Evolutionary conservation across 2,329 filamentous ascomycete genomes (phyloP), one percentile per base, ranked within the genome.

Genomic region (Curvularia eragrostidis): DNA sequence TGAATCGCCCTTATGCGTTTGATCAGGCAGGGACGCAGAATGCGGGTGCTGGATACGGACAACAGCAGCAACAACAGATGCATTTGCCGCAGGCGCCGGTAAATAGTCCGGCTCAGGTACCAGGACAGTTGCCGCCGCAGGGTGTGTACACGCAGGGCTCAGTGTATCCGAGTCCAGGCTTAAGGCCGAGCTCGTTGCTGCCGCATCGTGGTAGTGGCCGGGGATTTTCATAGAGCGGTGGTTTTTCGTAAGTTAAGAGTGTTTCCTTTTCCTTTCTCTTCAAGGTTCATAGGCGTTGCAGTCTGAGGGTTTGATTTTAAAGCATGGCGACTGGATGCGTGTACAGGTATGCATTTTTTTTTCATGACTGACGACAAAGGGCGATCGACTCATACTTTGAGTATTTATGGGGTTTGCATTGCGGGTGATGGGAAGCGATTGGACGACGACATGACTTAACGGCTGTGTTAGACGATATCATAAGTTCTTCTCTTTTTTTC

Each of bases 1-100:
- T 39, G 13, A 57, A 53, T 18, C 23, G 58, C 12, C 57, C 50
- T 13, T 62, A 60, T 57, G 59, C 56, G 5, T 62, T 62, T 43
- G 57, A 50, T 2, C 46, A 48, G 39, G 52, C 43, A 15, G 32
- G 7, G 10, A 18, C 12, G 4, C 44, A 34, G 44, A 13, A 19
- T 47, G n/a, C n/a, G 13, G 34, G 9, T n/a, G 13, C 6, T 6
- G 34, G 34, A 5, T 36, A 36, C 5, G 34, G 15, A 4, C 24
- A 26, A 7, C 24, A 26, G 24, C 24, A 26, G 7, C 24, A 26
- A 7, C 24, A 26, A 13, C 21, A n/a, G n/a, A n/a, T n/a, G 41
- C 41, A 43, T 26, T 12, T 23, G 41, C 41, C 26, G n/a, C 46
- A 54, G 21, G 44, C 21, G 1, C 48, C 13, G 34, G 8, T 41